Evolutionary conservation across 306 rosid genomes (phyloP).

Genomic region (Betula pendula): DNA sequence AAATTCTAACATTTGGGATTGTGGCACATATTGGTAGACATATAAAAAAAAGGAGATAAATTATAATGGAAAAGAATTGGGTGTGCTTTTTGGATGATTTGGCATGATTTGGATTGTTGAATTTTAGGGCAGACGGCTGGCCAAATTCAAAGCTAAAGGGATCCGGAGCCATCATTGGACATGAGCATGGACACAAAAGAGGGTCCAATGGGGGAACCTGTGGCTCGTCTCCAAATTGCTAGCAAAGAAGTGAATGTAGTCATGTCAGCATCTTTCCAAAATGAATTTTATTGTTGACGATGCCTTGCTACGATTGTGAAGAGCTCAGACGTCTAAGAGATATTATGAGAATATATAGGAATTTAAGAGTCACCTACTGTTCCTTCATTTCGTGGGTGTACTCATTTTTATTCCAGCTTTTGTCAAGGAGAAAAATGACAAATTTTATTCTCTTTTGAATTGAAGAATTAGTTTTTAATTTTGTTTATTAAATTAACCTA

Average conservation of each 20-base stretch:
- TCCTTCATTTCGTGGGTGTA: too few relatives aligned
- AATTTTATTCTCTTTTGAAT: too few relatives aligned
- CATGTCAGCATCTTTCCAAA: not conserved
- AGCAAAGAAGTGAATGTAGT: not conserved
- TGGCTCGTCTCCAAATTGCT: not conserved
- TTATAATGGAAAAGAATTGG: not conserved
- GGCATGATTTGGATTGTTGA: not conserved
- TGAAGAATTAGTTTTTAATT: too few relatives aligned
- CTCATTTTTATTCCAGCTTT: too few relatives aligned
- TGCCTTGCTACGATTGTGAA: not conserved
- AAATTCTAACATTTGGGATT: not conserved
- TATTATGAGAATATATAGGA: too few relatives aligned
- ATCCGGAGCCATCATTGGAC: not conserved
- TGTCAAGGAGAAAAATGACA: too few relatives aligned
- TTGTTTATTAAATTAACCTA: too few relatives aligned
- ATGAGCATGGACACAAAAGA: not conserved
- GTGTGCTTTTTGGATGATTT: not conserved
- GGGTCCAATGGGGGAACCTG: not conserved
- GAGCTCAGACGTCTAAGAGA: too few relatives aligned
- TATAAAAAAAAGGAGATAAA: not conserved
- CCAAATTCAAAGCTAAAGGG: not conserved
- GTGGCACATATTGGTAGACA: not conserved
- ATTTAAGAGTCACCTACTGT: too few relatives aligned
- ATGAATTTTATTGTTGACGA: not conserved
- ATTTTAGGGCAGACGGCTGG: not conserved